These are phyloP conservation scores for Discostella pseudostelligera DNA, from an alignment of 108 stramenopile species.

Conservation along the genomic window DNA sequence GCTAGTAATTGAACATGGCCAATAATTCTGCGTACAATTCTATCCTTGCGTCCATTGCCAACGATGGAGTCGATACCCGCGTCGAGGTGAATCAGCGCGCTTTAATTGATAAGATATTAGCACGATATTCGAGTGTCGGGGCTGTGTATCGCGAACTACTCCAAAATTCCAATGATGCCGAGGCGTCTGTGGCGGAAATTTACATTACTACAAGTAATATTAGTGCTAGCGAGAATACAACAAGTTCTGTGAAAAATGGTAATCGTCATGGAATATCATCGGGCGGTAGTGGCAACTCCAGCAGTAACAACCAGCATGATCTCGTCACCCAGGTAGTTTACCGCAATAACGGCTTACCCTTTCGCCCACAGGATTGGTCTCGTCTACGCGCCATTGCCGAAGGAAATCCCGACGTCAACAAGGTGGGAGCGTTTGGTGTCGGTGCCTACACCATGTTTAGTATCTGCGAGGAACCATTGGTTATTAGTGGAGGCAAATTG, in stretches of 20 bases:
- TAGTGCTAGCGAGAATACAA: no score
- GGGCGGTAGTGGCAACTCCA: not conserved
- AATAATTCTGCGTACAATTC: slow-evolving; percentile 24
- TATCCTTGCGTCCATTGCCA: slow-evolving; percentile 41
- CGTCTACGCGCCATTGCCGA: slow-evolving; percentile 84
- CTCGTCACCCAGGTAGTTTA: slow-evolving; percentile 65
- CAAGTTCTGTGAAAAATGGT: not conserved
- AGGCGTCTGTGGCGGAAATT: slow-evolving; percentile 76
- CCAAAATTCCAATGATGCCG: slow-evolving; percentile 87
- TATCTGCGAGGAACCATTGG: slow-evolving; percentile 81
- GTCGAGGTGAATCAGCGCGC: slow-evolving; percentile 89
- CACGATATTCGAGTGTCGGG: slow-evolving; percentile 75
- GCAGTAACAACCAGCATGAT: slow-evolving; percentile 4
- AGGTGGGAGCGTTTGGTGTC: slow-evolving; percentile 83
- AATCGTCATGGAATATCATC: not conserved
- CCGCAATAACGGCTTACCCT: slow-evolving; percentile 78
- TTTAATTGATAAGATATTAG: slow-evolving; percentile 86
- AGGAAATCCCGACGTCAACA: slow-evolving; percentile 78
- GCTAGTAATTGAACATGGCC: no score
- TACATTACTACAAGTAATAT: slow-evolving; percentile 50
- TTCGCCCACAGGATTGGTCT: slow-evolving; percentile 81
- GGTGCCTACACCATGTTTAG: slow-evolving; percentile 88
- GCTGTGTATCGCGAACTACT: slow-evolving; percentile 84
- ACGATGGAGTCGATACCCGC: slow-evolving; percentile 50
- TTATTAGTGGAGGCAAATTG: slow-evolving; percentile 52